Evolutionary conservation across 352 stramenopile species (phyloP).

Genomic region (Pythium apleroticum): DNA sequence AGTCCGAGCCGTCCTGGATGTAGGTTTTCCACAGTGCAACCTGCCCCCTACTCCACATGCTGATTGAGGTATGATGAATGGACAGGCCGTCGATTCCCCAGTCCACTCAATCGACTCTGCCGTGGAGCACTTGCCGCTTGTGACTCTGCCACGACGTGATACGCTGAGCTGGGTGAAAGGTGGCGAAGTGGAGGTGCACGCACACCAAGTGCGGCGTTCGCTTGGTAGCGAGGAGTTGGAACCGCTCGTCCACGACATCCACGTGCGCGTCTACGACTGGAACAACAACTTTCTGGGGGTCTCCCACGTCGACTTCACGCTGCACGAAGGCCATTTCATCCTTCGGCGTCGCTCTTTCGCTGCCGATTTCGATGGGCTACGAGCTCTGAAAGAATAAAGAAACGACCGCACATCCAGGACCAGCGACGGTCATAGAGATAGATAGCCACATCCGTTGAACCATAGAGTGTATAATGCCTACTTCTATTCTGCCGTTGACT

Average conservation of each 20-base stretch:
- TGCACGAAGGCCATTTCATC: slow-evolving; percentile 36
- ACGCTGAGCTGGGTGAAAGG: slow-evolving; percentile 51
- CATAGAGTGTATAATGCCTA: neutral
- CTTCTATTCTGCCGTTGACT: slow-evolving; percentile 2
- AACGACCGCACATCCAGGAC: neutral
- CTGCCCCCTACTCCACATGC: neutral
- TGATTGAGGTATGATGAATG: neutral
- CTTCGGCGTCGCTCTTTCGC: slow-evolving; percentile 68
- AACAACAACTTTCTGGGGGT: slow-evolving; percentile 47
- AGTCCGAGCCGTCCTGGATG: slow-evolving; percentile 42
- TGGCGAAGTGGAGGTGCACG: slow-evolving; percentile 37
- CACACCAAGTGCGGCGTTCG: slow-evolving; percentile 28
- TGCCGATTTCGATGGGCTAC: slow-evolving; percentile 2
- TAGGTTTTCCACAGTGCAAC: slow-evolving; percentile 15
- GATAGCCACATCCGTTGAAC: neutral
- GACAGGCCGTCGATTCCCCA: slow-evolving; percentile 35
- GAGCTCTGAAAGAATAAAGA: neutral
- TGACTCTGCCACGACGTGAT: slow-evolving; percentile 31
- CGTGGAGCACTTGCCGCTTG: slow-evolving; percentile 53
- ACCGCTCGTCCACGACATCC: slow-evolving; percentile 34
- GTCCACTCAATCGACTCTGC: slow-evolving; percentile 61
- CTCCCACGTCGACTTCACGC: slow-evolving; percentile 46
- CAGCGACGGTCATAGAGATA: neutral
- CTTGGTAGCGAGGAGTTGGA: slow-evolving; percentile 15
- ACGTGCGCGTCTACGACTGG: slow-evolving; percentile 55